Evolutionary conservation across 192 early-diverging fungal species (phyloP).

Genomic region (Funneliformis geosporum): DNA sequence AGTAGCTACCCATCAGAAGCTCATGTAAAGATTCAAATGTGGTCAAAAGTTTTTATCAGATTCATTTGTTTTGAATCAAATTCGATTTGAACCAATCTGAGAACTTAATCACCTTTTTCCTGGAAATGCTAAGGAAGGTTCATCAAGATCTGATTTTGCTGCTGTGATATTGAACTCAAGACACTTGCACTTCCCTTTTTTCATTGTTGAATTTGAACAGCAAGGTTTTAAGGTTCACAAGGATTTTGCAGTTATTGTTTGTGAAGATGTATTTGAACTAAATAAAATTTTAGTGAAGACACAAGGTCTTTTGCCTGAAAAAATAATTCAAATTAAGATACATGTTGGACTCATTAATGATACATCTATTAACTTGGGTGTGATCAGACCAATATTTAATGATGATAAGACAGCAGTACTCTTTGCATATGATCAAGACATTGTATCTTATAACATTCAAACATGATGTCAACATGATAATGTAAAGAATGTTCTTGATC

Average conservation of each 20-base stretch:
- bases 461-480: too few species aligned
- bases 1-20: too few species aligned
- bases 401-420: constrained; percentile 2
- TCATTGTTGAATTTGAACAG: constrained; percentile 8
- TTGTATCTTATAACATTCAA: not conserved
- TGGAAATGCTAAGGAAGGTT: constrained; percentile 6
- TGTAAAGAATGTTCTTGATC: too few species aligned
- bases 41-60: not conserved
- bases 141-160: too few species aligned
- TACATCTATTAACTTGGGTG: too few species aligned
- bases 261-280: constrained; percentile 7
- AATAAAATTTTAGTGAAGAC: not conserved
- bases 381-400: too few species aligned
- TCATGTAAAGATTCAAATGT: too few species aligned
- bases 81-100: constrained; percentile 11
- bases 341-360: constrained; percentile 1
- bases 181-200: constrained; percentile 8
- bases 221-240: constrained; percentile 19
- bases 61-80: constrained; percentile 17
- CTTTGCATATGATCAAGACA: not conserved
- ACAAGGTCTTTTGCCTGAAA: too few species aligned
- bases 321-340: constrained; percentile 12
- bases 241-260: constrained; percentile 9
- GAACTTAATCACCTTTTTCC: constrained; percentile 13
- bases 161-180: not conserved